Evolutionary conservation across 2,329 filamentous ascomycete species (phyloP).

Genomic region (Thelonectria discophora): DNA sequence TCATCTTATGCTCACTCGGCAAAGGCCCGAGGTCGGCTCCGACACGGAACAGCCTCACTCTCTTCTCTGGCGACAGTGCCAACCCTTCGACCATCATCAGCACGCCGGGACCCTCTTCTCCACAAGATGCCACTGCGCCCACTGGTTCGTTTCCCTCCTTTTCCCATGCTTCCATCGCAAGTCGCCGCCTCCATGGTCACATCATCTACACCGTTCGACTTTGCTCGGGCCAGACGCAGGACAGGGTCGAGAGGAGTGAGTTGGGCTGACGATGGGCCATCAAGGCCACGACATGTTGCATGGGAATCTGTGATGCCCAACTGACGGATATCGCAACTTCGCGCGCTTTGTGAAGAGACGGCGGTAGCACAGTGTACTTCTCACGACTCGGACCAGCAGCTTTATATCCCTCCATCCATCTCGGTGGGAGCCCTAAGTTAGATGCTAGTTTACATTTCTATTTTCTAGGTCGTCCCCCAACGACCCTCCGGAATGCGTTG

Average conservation of each 20-base stretch:
- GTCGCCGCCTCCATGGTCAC: slow-evolving; percentile 12
- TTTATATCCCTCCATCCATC: not conserved
- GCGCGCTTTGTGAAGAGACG: not conserved
- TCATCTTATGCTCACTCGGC: slow-evolving; percentile 7
- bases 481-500: not conserved
- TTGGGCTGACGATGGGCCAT: not conserved
- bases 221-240: slow-evolving; percentile 10
- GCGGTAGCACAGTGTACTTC: not conserved
- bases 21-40: slow-evolving; percentile 18
- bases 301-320: not conserved
- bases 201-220: slow-evolving; percentile 15
- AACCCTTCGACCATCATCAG: not conserved
- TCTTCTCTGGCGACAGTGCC: not conserved
- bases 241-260: not conserved
- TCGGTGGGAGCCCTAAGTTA: not conserved
- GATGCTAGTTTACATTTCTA: not conserved
- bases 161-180: slow-evolving; percentile 7
- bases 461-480: not conserved
- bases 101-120: slow-evolving; percentile 18
- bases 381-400: not conserved
- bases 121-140: not conserved
- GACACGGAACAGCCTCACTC: not conserved
- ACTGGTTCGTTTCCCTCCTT: not conserved
- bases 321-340: not conserved
- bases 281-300: not conserved